Percentiles rank a stretch among this genome's conserved stretches.
These are phyloP conservation scores for Phaeosphaeria sp. DNA, from an alignment of 2,329 filamentous ascomycete species.

Conservation along the genomic window DNA sequence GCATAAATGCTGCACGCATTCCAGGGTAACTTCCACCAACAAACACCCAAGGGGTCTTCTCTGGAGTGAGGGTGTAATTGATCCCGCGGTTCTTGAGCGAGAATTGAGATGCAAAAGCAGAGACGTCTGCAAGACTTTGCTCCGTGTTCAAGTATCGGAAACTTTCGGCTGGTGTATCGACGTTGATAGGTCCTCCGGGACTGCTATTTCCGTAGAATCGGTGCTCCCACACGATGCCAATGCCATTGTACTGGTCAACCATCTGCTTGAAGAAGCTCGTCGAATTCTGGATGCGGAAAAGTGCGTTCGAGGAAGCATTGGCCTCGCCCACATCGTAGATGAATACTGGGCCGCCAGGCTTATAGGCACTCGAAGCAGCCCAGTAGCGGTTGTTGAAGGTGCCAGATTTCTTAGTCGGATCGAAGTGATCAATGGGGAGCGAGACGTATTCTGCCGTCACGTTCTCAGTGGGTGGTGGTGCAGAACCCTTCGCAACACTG, in stretches of 20 bases:
- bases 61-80: slow-evolving; percentile 42
- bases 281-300: slow-evolving; percentile 36
- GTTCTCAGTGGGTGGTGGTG: slow-evolving; percentile 8
- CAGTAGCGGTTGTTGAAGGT: slow-evolving; percentile 49
- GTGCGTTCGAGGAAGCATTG: slow-evolving; percentile 34
- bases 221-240: slow-evolving; percentile 51
- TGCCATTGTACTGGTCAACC: slow-evolving; percentile 43
- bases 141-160: slow-evolving; percentile 50
- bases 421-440: slow-evolving; percentile 48
- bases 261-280: slow-evolving; percentile 47
- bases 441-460: slow-evolving; percentile 43
- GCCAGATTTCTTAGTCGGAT: slow-evolving; percentile 29
- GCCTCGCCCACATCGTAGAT: slow-evolving; percentile 48
- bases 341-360: slow-evolving; percentile 47
- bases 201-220: slow-evolving; percentile 53
- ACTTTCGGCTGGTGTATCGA: slow-evolving; percentile 40
- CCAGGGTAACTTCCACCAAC: slow-evolving; percentile 49
- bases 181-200: slow-evolving; percentile 36
- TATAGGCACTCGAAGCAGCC: slow-evolving; percentile 43
- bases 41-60: slow-evolving; percentile 49
- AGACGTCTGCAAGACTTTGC: slow-evolving; percentile 52
- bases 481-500: background rate
- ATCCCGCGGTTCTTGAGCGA: slow-evolving; percentile 39
- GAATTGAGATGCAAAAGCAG: slow-evolving; percentile 50
- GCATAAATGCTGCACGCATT: slow-evolving; percentile 50